Evolutionary conservation across 768 basidiomycete species (phyloP).

Genomic region (Tricholoma flavovirens): DNA sequence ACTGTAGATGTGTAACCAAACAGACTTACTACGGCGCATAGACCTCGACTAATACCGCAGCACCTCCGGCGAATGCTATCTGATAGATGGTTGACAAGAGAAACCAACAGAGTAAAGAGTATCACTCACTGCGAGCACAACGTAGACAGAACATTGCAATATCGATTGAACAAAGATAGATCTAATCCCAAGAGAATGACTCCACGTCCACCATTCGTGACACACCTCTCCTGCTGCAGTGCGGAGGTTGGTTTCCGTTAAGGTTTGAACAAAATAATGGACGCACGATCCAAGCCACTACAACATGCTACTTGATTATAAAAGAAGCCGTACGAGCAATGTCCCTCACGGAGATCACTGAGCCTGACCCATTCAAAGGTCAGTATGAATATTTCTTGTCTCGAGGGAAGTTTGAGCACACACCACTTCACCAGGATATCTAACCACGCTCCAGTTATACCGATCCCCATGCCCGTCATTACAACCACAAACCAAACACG

Average conservation of each 20-base stretch:
- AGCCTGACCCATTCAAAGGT: conserved; percentile 38
- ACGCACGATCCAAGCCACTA: conserved; percentile 56
- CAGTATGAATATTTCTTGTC: not conserved
- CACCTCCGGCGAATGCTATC: conserved; percentile 58
- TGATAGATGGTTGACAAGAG: conserved; percentile 19
- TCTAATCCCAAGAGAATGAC: conserved; percentile 46
- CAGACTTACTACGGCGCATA: conserved; percentile 66
- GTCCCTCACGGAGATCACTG: conserved; percentile 62
- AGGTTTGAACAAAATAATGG: not conserved
- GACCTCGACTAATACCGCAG: conserved; percentile 54
- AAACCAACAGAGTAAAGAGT: not conserved
- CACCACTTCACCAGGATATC: conserved; percentile 74
- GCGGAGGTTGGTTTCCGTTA: conserved; percentile 2
- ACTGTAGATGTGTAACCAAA: not conserved
- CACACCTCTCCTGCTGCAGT: conserved; percentile 60
- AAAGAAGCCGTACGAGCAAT: conserved; percentile 63
- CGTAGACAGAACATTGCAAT: conserved; percentile 60
- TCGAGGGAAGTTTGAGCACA: conserved; percentile 13
- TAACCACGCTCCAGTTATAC: conserved; percentile 63
- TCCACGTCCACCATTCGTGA: conserved; percentile 64
- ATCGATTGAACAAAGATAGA: conserved; percentile 57
- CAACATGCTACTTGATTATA: conserved; percentile 71
- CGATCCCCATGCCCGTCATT: conserved; percentile 60
- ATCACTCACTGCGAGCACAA: conserved; percentile 52
- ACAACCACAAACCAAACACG: conserved; percentile 67